Conservation (phyloP, 1,284 basidiomycete species). For the Blastosporella zonata region DNA sequence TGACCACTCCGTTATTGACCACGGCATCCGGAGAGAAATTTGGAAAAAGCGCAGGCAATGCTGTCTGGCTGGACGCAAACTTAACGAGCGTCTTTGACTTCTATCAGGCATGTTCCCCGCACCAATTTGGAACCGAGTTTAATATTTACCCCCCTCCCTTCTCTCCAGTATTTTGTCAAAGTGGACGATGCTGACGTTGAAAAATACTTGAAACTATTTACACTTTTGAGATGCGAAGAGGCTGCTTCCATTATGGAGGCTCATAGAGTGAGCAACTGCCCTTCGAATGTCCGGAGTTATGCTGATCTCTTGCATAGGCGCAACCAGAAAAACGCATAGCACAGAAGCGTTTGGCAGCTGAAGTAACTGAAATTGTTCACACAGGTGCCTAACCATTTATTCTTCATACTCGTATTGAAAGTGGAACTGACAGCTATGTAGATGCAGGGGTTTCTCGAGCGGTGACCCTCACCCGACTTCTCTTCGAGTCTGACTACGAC, state of each 20-base stretch:
- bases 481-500: slow-evolving; percentile 54
- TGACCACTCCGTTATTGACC: slow-evolving; percentile 94
- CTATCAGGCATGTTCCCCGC: slow-evolving; percentile 67
- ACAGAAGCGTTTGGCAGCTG: slow-evolving; percentile 79
- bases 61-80: slow-evolving; percentile 81
- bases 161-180: slow-evolving; percentile 80
- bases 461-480: slow-evolving; percentile 53
- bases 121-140: neutral
- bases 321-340: slow-evolving; percentile 63
- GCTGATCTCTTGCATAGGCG: slow-evolving; percentile 31
- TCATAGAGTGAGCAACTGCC: slow-evolving; percentile 49
- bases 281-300: neutral
- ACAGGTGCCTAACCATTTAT: slow-evolving; percentile 49
- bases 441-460: slow-evolving; percentile 46
- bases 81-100: slow-evolving; percentile 87
- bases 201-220: slow-evolving; percentile 82
- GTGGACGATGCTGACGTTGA: slow-evolving; percentile 82
- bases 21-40: slow-evolving; percentile 92
- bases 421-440: slow-evolving; percentile 18
- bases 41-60: slow-evolving; percentile 96
- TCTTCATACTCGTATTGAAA: neutral
- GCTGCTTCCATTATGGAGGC: slow-evolving; percentile 58
- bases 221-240: slow-evolving; percentile 63
- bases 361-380: slow-evolving; percentile 89
- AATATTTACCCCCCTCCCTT: slow-evolving; percentile 4